Evolutionary conservation across 352 stramenopile species (phyloP), one percentile per base, ranked within the genome.

Genomic region (Peronospora belbahrii): DNA sequence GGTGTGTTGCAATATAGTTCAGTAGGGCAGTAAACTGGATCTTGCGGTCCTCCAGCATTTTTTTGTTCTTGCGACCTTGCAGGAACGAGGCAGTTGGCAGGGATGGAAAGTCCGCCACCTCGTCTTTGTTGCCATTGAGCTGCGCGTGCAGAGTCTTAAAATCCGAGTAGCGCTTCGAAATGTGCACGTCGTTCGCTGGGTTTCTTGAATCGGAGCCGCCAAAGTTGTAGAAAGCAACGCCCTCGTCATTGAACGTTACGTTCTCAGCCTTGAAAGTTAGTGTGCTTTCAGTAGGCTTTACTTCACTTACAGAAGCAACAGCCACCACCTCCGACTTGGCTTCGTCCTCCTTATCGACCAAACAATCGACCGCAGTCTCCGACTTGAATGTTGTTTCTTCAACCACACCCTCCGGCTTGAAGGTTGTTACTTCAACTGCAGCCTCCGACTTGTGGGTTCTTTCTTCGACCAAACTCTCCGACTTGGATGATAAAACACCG

Each of bases 161-260:
- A 52, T 86, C 70, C 45, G 76, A 86, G 61, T 77, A 89, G 41
- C 77, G 77, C 56, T 89, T 89, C 15, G 64, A 70, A 24, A 85
- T 45, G 35, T 57, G 65, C 31, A 75, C 37, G 24, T 80, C 65
- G 45, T 76, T 68, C 19, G 63, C 59, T 9, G 68, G 66, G 46
- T 81, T 70, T n/a, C 52, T 42, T 6, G 43, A 40, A 48, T 78
- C 53, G 6, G 42, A 65, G 27, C 57, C 64, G 32, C 63, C 52
- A 31, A 74, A 83, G 45, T 70, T 70, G 71, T 81, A 86, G 56
- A 65, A 83, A 1, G 54, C 54, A 3, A 68, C 46, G 23, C 54
- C 59, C 36, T 68, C 57, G 42, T 65, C 50, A 23, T 65, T 48
- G 30, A 67, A 67, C 27, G 53, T 50, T 38, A 63, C 53, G 1